Evolutionary conservation across 179 eudicot species (phyloP), one percentile per base, ranked within the genome.

Genomic region (Gypsophila paniculata): DNA sequence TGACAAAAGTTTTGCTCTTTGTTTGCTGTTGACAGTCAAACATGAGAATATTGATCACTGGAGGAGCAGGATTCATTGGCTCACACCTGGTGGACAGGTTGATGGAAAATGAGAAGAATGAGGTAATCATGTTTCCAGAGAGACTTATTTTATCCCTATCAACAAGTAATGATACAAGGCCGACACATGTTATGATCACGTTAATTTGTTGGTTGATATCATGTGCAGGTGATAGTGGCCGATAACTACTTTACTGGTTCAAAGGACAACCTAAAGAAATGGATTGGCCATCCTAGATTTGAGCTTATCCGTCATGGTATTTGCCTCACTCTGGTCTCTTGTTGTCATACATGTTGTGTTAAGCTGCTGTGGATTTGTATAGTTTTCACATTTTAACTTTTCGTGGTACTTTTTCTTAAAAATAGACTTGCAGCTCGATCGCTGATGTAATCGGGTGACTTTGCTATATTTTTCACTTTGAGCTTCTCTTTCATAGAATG

Each of bases 41-140:
- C 81, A 91, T 94, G 99, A 89, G 97, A 66, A 91, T 91, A 72
- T 77, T 94, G 80, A 84, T 94, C 49, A 89, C 97, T n/a, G 99
- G 99, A 67, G 99, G 99, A 77, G 99, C 99, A 70, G 97, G 99
- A 69, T 94, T 94, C 75, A 94, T 94, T 74, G 99, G 99, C 79
- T 94, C 99, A 75, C 99, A 91, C 78, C 75, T 94, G 57, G 96
- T 91, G 3, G 99, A 91, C 73, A 88, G 79, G 71, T 80, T 94
- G 82, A 87, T 94, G 99, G 78, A 86, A 81, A 89, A 93, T 77
- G 98, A 93, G 79, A 93, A 91, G 82, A 93, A 93, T 73, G 98
- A 93, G 93, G 98, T 91, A 73, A 71, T 75, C 44, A 38, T 55
- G 69, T 79, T 64, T 61, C 59, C 21, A 5, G 8, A 5, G 8